These are phyloP conservation scores for Rhizophora apiculata DNA, from an alignment of 345 rosid species.

Conservation along the genomic window DNA sequence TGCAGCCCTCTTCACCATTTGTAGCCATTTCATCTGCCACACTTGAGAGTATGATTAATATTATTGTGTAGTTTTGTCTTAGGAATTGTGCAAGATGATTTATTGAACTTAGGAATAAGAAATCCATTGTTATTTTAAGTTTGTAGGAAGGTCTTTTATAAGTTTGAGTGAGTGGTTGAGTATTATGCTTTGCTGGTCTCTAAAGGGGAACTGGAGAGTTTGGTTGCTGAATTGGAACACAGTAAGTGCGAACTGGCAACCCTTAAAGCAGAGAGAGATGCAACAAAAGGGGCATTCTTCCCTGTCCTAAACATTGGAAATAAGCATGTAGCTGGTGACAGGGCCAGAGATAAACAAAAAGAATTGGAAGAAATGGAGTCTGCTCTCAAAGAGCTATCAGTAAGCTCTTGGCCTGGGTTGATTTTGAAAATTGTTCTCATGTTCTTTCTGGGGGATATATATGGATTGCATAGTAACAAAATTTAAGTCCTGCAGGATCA, in stretches of 20 bases:
- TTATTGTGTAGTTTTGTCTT: no score
- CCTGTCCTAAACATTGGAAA: slow-evolving; percentile 65
- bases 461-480: slow-evolving; percentile 9
- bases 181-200: slow-evolving; percentile 24
- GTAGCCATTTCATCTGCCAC: no score
- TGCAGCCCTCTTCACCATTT: no score
- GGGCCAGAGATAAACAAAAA: slow-evolving; percentile 62
- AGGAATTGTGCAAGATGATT: no score
- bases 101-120: no score
- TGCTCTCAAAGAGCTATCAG: slow-evolving; percentile 60
- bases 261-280: slow-evolving; percentile 82
- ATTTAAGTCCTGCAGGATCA: slow-evolving; percentile 53
- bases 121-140: no score
- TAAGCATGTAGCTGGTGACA: slow-evolving; percentile 60
- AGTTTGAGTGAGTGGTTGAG: slow-evolving; percentile 2
- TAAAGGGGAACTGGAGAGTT: slow-evolving; percentile 73
- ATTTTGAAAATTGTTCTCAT: slow-evolving; percentile 12
- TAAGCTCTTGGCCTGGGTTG: slow-evolving; percentile 26
- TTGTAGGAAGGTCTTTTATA: neutral
- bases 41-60: no score
- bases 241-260: slow-evolving; percentile 60
- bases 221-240: slow-evolving; percentile 57
- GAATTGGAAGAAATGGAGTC: slow-evolving; percentile 76
- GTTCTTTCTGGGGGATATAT: slow-evolving; percentile 11
- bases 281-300: slow-evolving; percentile 65